These are phyloP conservation scores for Pilasporangium apinafurcum DNA, from an alignment of 352 stramenopile species.

Conservation along the genomic window DNA sequence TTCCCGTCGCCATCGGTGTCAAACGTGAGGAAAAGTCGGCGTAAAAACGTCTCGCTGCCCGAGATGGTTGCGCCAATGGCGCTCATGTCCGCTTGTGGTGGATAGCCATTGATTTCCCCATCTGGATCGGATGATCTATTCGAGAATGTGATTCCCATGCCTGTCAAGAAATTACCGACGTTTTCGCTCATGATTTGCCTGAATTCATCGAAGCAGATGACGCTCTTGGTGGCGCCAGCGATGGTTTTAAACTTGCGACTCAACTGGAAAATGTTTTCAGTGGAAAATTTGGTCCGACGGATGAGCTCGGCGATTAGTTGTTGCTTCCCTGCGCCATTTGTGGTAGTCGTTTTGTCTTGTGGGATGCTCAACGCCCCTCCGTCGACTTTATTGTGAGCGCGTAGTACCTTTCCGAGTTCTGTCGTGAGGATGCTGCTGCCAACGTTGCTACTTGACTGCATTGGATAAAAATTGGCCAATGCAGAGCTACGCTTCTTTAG, in stretches of 20 bases:
- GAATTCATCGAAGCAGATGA: conserved; percentile 36
- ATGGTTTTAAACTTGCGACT: conserved; percentile 45
- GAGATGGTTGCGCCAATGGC: conserved; percentile 36
- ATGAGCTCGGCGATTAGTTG: conserved; percentile 41
- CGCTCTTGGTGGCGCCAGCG: conserved; percentile 21
- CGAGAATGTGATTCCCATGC: conserved; percentile 4
- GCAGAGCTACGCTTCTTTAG: conserved; percentile 20
- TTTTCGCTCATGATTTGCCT: conserved; percentile 29
- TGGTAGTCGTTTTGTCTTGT: background rate
- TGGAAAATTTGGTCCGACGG: conserved; percentile 26
- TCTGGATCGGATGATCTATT: background rate
- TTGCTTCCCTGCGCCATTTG: conserved; percentile 18
- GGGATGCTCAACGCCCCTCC: too few species aligned
- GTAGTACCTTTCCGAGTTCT: conserved; percentile 15
- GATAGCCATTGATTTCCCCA: too few species aligned
- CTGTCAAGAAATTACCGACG: conserved; percentile 15
- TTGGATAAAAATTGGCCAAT: conserved; percentile 21
- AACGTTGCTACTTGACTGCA: conserved; percentile 7
- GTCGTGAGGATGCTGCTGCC: conserved; percentile 6
- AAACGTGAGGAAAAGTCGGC: conserved; percentile 32
- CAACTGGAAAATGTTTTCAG: conserved; percentile 39
- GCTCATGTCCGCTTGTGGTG: conserved; percentile 13
- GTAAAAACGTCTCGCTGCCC: conserved; percentile 32
- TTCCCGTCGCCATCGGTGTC: conserved; percentile 33
- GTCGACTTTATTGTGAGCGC: conserved; percentile 7